Evolutionary conservation across 2,329 filamentous ascomycete species (phyloP).

Genomic region (Boeremia exigua): DNA sequence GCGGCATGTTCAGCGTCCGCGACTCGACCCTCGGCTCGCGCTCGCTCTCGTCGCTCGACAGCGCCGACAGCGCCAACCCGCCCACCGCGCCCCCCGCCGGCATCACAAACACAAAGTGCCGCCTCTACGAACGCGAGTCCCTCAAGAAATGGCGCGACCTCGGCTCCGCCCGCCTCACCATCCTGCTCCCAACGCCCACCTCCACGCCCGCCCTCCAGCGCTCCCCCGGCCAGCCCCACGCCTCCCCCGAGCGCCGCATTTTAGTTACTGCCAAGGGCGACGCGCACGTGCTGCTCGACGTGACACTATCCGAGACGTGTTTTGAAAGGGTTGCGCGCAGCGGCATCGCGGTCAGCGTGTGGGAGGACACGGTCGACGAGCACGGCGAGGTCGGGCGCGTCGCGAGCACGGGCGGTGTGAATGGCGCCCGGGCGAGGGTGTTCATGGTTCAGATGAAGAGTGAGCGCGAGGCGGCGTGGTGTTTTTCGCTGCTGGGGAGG

Average conservation of each 20-base stretch:
- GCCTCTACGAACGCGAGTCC: slow-evolving; percentile 79
- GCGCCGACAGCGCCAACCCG: slow-evolving; percentile 41
- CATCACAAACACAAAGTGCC: slow-evolving; percentile 81
- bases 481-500: slow-evolving; percentile 58
- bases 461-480: slow-evolving; percentile 57
- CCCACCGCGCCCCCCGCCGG: slow-evolving; percentile 61
- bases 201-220: slow-evolving; percentile 56
- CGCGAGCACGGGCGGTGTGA: slow-evolving; percentile 63
- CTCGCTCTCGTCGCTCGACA: slow-evolving; percentile 62
- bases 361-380: slow-evolving; percentile 64
- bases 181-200: slow-evolving; percentile 70
- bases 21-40: slow-evolving; percentile 73
- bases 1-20: slow-evolving; percentile 80
- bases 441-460: slow-evolving; percentile 68
- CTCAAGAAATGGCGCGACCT: slow-evolving; percentile 87
- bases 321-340: slow-evolving; percentile 84
- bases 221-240: slow-evolving; percentile 46
- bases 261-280: slow-evolving; percentile 75
- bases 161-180: slow-evolving; percentile 81
- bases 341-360: slow-evolving; percentile 87
- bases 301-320: slow-evolving; percentile 81
- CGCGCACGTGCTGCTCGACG: slow-evolving; percentile 75
- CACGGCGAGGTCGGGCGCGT: slow-evolving; percentile 66
- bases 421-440: slow-evolving; percentile 60
- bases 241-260: slow-evolving; percentile 78